These are phyloP conservation scores for Coemansia sp. DNA, from an alignment of 192 early-diverging fungal genomes.

Conservation along the genomic window DNA sequence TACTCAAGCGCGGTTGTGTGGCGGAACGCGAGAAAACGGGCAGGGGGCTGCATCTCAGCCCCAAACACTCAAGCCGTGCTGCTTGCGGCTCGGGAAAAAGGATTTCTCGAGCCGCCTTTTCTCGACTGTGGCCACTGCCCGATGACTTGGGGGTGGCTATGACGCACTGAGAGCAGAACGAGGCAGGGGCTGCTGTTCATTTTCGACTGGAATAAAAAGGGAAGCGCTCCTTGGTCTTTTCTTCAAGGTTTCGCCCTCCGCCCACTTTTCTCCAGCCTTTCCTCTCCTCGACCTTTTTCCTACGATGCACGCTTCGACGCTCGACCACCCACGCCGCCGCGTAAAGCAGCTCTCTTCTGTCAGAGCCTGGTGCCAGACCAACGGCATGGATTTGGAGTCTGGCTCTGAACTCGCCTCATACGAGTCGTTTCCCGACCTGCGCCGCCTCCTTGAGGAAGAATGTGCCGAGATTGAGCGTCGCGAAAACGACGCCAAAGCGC, in stretches of 20 bases:
- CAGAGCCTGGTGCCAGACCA: slow-evolving; percentile 42
- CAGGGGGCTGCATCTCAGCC: slow-evolving; percentile 2
- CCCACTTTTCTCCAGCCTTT: slow-evolving; percentile 1
- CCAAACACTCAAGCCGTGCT: neutral
- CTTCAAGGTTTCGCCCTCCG: neutral
- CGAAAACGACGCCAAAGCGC: slow-evolving; percentile 36
- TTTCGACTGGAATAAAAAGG: neutral
- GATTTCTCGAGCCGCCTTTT: slow-evolving; percentile 4
- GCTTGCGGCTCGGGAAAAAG: slow-evolving; percentile 8
- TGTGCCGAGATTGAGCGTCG: slow-evolving; percentile 54
- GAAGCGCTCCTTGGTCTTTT: neutral
- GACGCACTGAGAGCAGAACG: neutral
- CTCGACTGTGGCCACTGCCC: neutral
- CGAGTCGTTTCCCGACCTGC: slow-evolving; percentile 53
- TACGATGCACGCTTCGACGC: slow-evolving; percentile 8
- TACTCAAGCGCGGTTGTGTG: neutral
- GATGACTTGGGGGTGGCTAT: slow-evolving; percentile 5
- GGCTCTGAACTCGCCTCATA: slow-evolving; percentile 33
- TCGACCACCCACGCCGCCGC: slow-evolving; percentile 26
- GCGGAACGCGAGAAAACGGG: neutral
- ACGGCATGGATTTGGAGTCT: slow-evolving; percentile 35
- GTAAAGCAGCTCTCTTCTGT: slow-evolving; percentile 51
- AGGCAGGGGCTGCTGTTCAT: no score
- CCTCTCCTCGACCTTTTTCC: neutral
- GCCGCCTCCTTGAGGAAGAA: slow-evolving; percentile 41